phyloP scores from a whole-genome alignment of 2,329 filamentous ascomycete genomes.

The Diaporthe velutina region DNA sequence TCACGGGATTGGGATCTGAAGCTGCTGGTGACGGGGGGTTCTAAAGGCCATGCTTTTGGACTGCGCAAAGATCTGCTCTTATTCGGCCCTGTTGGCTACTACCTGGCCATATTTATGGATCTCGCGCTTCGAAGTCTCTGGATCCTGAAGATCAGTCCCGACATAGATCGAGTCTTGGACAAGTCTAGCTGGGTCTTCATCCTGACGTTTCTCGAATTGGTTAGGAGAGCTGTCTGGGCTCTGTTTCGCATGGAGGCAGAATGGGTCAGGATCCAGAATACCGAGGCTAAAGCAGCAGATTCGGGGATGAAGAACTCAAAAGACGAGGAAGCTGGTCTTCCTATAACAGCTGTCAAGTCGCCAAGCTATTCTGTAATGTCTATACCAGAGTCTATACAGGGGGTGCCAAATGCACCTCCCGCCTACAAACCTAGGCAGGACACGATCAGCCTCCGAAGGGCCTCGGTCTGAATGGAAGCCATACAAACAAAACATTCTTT shows the following conservation, averaged over 20 bases:
- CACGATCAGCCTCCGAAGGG: background rate
- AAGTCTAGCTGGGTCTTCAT: slow-evolving; percentile 1
- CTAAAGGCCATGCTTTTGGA: background rate
- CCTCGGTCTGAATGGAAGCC: background rate
- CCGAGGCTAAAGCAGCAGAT: background rate
- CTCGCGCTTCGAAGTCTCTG: background rate
- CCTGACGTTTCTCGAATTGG: background rate
- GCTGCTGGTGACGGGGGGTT: background rate
- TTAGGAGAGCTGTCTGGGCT: background rate
- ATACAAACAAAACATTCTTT: background rate
- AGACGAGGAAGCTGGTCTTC: slow-evolving; percentile 27
- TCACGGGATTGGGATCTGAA: slow-evolving; percentile 19
- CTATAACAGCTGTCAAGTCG: background rate
- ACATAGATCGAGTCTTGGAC: slow-evolving; percentile 13
- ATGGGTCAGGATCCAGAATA: slow-evolving; percentile 6
- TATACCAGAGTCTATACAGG: background rate
- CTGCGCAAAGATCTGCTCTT: background rate
- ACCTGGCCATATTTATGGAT: background rate
- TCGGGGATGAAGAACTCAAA: background rate
- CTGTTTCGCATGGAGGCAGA: slow-evolving; percentile 19
- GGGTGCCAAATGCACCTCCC: background rate
- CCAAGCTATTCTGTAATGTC: slow-evolving; percentile 16
- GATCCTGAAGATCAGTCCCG: slow-evolving; percentile 8
- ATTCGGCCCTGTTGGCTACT: background rate
- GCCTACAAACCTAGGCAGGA: background rate